These are phyloP conservation scores for Plectosphaerella cucumerina DNA, from an alignment of 2,329 filamentous ascomycete species.

Conservation along the genomic window DNA sequence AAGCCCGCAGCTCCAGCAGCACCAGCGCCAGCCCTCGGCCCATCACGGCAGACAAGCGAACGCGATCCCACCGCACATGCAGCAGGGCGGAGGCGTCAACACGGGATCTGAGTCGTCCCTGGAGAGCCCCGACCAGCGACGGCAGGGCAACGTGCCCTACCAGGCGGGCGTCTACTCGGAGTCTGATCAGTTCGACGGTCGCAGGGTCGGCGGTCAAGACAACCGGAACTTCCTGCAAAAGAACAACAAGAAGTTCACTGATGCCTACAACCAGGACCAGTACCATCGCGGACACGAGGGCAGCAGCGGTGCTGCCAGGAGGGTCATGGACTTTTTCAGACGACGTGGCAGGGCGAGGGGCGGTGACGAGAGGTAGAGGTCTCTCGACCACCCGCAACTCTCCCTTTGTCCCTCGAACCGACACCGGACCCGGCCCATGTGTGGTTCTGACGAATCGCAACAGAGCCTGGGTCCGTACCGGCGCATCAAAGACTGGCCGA, in stretches of 20 bases:
- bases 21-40: constrained; percentile 36
- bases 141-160: constrained; percentile 36
- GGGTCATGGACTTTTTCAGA: constrained; percentile 98
- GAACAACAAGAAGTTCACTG: constrained; percentile 80
- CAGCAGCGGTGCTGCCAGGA: constrained; percentile 80
- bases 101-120: constrained; percentile 52
- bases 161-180: constrained; percentile 34
- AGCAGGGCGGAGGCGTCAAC: constrained; percentile 38
- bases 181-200: constrained; percentile 37
- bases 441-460: constrained; percentile 8
- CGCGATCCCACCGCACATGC: constrained; percentile 43
- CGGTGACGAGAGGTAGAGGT: constrained; percentile 46
- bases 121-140: constrained; percentile 29
- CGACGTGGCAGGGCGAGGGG: constrained; percentile 74
- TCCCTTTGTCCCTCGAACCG: constrained; percentile 1
- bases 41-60: constrained; percentile 32
- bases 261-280: constrained; percentile 79
- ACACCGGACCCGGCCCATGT: constrained; percentile 4
- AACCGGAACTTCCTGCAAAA: constrained; percentile 68
- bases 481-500: constrained; percentile 6
- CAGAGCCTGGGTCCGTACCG: constrained; percentile 9
- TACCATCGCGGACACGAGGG: constrained; percentile 66
- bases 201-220: constrained; percentile 12
- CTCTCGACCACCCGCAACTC: constrained; percentile 6
- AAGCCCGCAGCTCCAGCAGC: constrained; percentile 27